phyloP scores from a whole-genome alignment of 179 eudicot genomes.

The Patellifolia procumbens region DNA sequence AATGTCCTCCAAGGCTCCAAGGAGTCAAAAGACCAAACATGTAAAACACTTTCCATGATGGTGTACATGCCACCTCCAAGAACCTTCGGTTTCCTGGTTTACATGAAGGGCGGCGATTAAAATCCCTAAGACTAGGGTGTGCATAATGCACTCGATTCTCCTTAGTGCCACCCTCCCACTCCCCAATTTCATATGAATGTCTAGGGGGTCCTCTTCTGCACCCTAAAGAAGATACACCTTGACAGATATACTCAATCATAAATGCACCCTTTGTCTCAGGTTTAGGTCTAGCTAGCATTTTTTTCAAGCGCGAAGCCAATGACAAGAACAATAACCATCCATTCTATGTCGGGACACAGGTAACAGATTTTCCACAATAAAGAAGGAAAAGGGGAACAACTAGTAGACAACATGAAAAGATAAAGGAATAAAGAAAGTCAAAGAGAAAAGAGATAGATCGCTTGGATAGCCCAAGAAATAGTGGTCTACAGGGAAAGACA shows the following conservation, averaged over 20 bases:
- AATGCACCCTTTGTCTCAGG: no score
- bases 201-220: no score
- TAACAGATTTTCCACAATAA: no score
- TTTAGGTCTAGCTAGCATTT: no score
- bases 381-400: no score
- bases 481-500: not conserved
- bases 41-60: not conserved
- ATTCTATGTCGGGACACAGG: not conserved
- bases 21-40: not conserved
- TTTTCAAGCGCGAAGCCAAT: no score
- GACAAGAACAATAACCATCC: not conserved
- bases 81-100: not conserved
- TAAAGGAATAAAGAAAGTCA: not conserved
- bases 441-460: not conserved
- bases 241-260: no score
- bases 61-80: not conserved
- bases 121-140: not conserved
- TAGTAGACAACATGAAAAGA: no score
- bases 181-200: no score
- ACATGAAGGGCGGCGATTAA: not conserved
- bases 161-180: no score
- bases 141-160: no score
- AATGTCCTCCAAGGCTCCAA: not conserved
- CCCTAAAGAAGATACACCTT: no score
- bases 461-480: not conserved